A percentile compares a stretch with the other conserved stretches of the same genome.
phyloP scores from a whole-genome alignment of 2,329 filamentous ascomycete species.

The Apiospora hydei region DNA sequence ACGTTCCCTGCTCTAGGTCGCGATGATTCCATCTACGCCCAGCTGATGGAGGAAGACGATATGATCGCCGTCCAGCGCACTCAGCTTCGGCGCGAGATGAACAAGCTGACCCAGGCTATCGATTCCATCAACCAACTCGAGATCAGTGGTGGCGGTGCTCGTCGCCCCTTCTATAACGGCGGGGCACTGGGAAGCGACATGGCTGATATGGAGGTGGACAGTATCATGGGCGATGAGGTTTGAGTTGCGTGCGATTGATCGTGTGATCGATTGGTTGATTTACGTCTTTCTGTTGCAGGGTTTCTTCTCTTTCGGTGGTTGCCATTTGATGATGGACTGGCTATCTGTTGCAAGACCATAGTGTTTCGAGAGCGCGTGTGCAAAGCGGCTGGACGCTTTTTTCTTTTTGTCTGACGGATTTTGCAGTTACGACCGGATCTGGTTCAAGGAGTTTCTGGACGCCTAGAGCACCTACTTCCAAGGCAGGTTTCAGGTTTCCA shows the following conservation, averaged over 20 bases:
- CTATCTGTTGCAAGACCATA: neutral
- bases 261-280: neutral
- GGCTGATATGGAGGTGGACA: slow-evolving; percentile 1
- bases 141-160: slow-evolving; percentile 27
- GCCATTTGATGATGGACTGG: neutral
- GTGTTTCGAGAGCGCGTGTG: neutral
- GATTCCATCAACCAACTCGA: slow-evolving; percentile 54
- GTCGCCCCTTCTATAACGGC: neutral
- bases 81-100: slow-evolving; percentile 50
- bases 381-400: neutral
- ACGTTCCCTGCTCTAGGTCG: slow-evolving; percentile 31
- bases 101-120: slow-evolving; percentile 56
- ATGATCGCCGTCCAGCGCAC: slow-evolving; percentile 50
- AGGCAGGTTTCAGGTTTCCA: too few relatives aligned
- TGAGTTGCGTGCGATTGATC: neutral
- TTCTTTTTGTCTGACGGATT: neutral
- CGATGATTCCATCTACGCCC: slow-evolving; percentile 43
- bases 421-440: neutral
- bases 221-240: slow-evolving; percentile 6
- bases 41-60: slow-evolving; percentile 58
- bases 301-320: neutral
- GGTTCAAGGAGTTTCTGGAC: neutral
- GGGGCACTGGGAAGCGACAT: neutral
- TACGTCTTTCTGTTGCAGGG: neutral
- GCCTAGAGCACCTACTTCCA: neutral